Conservation (phyloP, 441 rosid species). For the Sinapis alba region DNA sequence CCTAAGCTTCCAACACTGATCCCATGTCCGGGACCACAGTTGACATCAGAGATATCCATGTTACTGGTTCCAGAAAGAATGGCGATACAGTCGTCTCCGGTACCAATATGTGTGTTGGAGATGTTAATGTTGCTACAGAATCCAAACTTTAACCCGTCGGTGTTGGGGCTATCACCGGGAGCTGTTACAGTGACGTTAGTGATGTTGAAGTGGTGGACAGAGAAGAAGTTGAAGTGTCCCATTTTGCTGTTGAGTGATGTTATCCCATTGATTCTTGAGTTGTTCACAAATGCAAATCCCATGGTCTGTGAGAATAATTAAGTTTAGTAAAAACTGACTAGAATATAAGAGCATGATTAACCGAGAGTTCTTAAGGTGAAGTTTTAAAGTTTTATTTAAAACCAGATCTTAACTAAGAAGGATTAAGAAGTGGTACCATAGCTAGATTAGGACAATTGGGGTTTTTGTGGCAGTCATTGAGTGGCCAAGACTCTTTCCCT, state of each 20-base stretch:
- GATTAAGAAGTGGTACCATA: slow-evolving; percentile 11
- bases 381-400: too few relatives aligned
- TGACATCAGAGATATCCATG: slow-evolving; percentile 31
- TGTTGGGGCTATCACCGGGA: slow-evolving; percentile 58
- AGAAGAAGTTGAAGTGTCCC: slow-evolving; percentile 45
- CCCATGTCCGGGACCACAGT: slow-evolving; percentile 38
- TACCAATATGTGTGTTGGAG: slow-evolving; percentile 21
- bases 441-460: slow-evolving; percentile 33
- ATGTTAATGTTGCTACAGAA: slow-evolving; percentile 24
- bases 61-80: slow-evolving; percentile 21
- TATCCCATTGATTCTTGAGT: slow-evolving; percentile 38
- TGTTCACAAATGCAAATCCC: slow-evolving; percentile 43
- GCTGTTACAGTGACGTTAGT: slow-evolving; percentile 40
- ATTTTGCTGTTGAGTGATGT: slow-evolving; percentile 48
- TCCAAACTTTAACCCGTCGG: slow-evolving; percentile 57
- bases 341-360: too few relatives aligned
- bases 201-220: slow-evolving; percentile 26
- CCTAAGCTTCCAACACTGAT: slow-evolving; percentile 44
- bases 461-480: slow-evolving; percentile 34
- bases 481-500: slow-evolving; percentile 43
- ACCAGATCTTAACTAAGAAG: too few relatives aligned
- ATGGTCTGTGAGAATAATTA: slow-evolving; percentile 12
- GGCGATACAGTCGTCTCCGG: slow-evolving; percentile 39
- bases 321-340: too few relatives aligned
- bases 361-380: too few relatives aligned